Percentiles rank a stretch among this genome's conserved stretches.
Evolutionary conservation across 176 grass and related monocot species (phyloP).

Genomic region (Raddia guianensis): DNA sequence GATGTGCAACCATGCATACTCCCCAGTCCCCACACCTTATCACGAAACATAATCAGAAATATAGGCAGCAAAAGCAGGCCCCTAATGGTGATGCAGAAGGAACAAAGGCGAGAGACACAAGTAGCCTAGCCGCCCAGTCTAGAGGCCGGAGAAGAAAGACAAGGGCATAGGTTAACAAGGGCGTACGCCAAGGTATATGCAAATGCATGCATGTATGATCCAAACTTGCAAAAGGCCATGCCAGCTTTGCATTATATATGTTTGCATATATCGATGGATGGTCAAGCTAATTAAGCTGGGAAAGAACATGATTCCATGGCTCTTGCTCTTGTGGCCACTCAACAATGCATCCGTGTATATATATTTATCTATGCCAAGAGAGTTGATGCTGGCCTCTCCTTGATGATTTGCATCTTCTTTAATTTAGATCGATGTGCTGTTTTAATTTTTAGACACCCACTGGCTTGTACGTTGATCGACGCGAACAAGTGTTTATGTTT

Average conservation of each 20-base stretch:
- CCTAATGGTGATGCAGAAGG: background rate
- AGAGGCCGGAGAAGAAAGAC: background rate
- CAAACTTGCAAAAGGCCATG: background rate
- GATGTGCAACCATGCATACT: background rate
- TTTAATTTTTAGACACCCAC: constrained; percentile 1
- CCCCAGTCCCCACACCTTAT: background rate
- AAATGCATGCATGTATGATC: background rate
- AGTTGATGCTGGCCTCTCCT: constrained; percentile 22
- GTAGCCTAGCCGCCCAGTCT: background rate
- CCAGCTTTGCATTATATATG: background rate
- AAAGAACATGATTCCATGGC: constrained; percentile 40
- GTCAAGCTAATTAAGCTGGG: background rate
- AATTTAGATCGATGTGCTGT: background rate
- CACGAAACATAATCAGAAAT: background rate
- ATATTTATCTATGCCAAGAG: background rate
- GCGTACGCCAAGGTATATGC: background rate
- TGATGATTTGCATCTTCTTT: constrained; percentile 9
- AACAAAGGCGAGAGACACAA: background rate
- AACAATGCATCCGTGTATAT: background rate
- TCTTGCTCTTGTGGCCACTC: constrained; percentile 9
- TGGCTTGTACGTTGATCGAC: background rate
- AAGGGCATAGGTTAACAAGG: background rate
- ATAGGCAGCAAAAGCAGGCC: background rate
- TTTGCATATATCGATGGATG: background rate
- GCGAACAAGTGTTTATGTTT: no score